Evolutionary conservation across 805 yeast genomes (phyloP), one percentile per base, ranked within the genome.

Genomic region (Saturnispora saitoi): DNA sequence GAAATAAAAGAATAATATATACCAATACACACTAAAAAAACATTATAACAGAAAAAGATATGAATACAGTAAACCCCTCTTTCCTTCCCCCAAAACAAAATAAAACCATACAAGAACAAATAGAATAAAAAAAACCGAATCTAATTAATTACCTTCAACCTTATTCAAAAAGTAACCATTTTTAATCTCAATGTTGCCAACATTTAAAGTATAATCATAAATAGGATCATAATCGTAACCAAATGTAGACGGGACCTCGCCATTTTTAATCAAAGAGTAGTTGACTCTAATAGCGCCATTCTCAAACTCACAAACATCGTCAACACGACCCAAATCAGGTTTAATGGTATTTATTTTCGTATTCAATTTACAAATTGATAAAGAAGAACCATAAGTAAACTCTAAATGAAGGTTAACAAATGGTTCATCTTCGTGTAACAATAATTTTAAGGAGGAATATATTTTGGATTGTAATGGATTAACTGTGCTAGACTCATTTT

Each of bases 171-270:
- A 46, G 40, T 52, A 58, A 19, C 56, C 50, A 40, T 58, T 58
- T 45, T 54, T 56, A 20, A 61, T 47, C 24, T 47, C 42, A 43
- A 61, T 54, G 8, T 48, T 37, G 6, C 53, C 49, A 15, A 61
- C 48, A 4, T 52, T 51, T 10, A 61, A 32, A 26, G 54, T 48
- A 36, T 60, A 62, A 32, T 58, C 51, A 11, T 56, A 57, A 8
- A 56, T 41, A 3, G 48, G 31, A 2, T 58, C 61, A 47, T 51
- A 62, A 41, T 61, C 65, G 38, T 61, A 62, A 5, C 62, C 65
- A 11, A 59, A 52, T 43, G 51, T 53, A 9, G 61, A 59, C 4
- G 58, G 57, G 3, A 58, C 42, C 36, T 51, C 57, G 31, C 55
- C 60, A 15, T 59, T 61, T 45, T 55, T 56, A 2, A 15, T 32